Conservation (phyloP, 2,329 filamentous ascomycete species). For the Rachicladosporium sp. region DNA sequence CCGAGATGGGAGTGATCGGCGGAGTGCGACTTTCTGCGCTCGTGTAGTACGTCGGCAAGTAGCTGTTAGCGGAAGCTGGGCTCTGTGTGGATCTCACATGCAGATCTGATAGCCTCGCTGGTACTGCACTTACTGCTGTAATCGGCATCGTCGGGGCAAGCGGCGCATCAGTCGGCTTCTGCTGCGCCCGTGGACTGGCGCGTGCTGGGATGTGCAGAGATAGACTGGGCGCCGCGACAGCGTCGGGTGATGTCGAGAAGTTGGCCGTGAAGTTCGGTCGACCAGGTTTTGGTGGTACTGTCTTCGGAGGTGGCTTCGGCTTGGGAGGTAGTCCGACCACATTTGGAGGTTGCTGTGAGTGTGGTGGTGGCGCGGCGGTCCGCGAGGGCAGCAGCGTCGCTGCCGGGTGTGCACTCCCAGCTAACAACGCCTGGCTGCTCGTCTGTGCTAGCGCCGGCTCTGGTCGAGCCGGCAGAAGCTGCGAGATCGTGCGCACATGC, state of each 20-base stretch:
- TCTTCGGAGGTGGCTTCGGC: slow-evolving; percentile 4
- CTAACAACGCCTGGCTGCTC: background rate
- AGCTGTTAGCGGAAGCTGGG: slow-evolving; percentile 10
- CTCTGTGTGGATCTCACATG: too few relatives aligned
- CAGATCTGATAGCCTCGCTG: too few relatives aligned
- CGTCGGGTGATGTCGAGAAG: slow-evolving; percentile 2
- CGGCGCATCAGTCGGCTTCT: too few relatives aligned
- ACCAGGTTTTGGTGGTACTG: background rate
- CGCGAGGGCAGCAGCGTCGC: background rate
- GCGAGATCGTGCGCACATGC: slow-evolving; percentile 18
- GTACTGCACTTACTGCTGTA: too few relatives aligned
- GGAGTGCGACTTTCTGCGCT: slow-evolving; percentile 18
- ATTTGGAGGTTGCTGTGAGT: background rate
- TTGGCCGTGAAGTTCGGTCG: slow-evolving; percentile 1
- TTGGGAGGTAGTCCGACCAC: slow-evolving; percentile 4
- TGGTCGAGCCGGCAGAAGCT: slow-evolving; percentile 22
- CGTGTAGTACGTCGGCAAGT: slow-evolving; percentile 21
- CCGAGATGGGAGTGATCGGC: background rate
- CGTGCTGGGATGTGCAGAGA: too few relatives aligned
- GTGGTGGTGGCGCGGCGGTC: background rate
- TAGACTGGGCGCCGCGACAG: slow-evolving; percentile 10
- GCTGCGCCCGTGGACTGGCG: too few relatives aligned
- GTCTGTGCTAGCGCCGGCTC: slow-evolving; percentile 5
- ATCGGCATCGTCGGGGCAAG: background rate
- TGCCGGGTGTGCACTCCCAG: background rate